Base-by-base conservation (phyloP, 225 moss, liverwort and hornwort genomes). In the Marchantia paleacea region DNA sequence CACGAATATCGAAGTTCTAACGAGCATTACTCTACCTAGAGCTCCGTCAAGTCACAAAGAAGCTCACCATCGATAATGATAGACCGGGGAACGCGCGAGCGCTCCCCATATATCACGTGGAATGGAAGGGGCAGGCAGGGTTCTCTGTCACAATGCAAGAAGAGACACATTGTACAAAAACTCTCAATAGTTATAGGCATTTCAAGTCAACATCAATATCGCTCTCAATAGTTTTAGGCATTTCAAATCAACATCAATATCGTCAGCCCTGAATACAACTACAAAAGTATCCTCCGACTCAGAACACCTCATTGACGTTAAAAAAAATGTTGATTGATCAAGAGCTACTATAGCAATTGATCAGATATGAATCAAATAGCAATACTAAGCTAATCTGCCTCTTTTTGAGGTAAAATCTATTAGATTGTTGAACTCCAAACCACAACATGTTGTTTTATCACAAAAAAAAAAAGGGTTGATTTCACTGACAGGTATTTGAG, bases 1-100 rank as follows among this genome's bases (percentile, higher is more conserved):
- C 30, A 13, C 39, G 47, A 16, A 8, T 3, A 15, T 48, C 4
- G n/a, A n/a, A n/a, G n/a, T 22, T 52, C 14, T 12, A 25, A 52
- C 29, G 30, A 68, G 1, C 24, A 26, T 2, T 15, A 3, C 10
- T n/a, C 12, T 49, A 22, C 64, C 10, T 13, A 29, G 48, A 78
- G 7, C 22, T 78, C 25, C 61, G 2, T 11, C n/a, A 61, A 19
- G 13, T 57, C 57, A 57, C 57, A 3, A 57, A 39, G 39, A 11
- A 49, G 24, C 80, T 61, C 50, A 80, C 75, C 81, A 55, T 81
- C 81, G n/a, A 81, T 67, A 31, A 81, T 76, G 28, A 81, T 29
- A 25, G 75, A 75, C 18, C 75, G 81, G 19, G 75, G 81, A 68
- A 65, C 26, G 12, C 48, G 64, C 9, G 16, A 29, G 3, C 75